These are phyloP conservation scores for Penicillium lividum DNA, from an alignment of 495 filamentous ascomycete genomes.

Conservation along the genomic window DNA sequence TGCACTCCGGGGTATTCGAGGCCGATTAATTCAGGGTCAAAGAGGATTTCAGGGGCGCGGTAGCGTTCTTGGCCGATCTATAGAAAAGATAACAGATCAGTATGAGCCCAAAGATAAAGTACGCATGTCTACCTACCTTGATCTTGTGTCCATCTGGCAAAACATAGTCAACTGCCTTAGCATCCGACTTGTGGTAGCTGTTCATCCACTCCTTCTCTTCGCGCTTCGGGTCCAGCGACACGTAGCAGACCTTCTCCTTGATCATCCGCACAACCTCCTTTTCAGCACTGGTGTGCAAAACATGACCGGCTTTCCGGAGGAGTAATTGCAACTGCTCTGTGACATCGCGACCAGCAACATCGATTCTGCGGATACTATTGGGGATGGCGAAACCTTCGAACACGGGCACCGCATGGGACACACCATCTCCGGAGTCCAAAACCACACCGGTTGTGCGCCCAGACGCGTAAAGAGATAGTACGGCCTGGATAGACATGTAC, in stretches of 20 bases:
- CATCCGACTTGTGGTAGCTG: conserved; percentile 52
- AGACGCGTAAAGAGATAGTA: conserved; percentile 93
- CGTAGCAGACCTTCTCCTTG: conserved; percentile 91
- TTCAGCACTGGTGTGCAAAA: conserved; percentile 97
- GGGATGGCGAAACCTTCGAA: conserved; percentile 98
- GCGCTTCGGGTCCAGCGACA: conserved; percentile 85
- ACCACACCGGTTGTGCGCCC: conserved; percentile 97
- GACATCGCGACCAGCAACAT: conserved; percentile 97
- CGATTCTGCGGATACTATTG: conserved; percentile 89
- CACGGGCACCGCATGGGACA: conserved; percentile 95
- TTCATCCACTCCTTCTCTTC: conserved; percentile 95
- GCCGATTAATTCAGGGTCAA: conserved; percentile 95
- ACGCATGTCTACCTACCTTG: conserved; percentile 59
- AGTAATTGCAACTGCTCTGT: conserved; percentile 93
- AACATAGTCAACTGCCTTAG: conserved; percentile 79
- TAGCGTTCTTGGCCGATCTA: conserved; percentile 90
- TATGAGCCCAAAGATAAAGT: not conserved
- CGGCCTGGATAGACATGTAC: conserved; percentile 95
- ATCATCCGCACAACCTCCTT: conserved; percentile 97
- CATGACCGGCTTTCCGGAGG: conserved; percentile 86
- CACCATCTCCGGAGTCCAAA: conserved; percentile 91
- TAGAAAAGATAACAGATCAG: conserved; percentile 5
- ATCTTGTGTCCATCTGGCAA: conserved; percentile 91
- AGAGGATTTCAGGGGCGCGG: conserved; percentile 94
- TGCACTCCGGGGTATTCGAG: conserved; percentile 97